phyloP scores from a whole-genome alignment of 73 alveolate species.

The Durusdinium trenchii region DNA sequence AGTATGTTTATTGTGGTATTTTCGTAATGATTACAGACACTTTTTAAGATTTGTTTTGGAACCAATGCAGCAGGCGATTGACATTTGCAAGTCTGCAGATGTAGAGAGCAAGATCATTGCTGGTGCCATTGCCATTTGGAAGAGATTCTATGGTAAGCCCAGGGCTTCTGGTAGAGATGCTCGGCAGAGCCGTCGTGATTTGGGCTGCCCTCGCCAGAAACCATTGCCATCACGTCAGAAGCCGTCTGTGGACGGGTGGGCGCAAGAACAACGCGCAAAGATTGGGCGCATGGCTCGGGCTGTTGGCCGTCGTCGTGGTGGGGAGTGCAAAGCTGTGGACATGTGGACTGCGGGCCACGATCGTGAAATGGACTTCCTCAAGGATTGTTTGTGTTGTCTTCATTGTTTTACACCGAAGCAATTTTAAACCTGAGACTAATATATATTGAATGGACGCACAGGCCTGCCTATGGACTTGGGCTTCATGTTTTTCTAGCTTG shows the following conservation, averaged over 20 bases:
- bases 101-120: background rate
- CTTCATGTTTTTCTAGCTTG: background rate
- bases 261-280: background rate
- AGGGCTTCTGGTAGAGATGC: background rate
- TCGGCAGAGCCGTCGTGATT: background rate
- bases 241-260: background rate
- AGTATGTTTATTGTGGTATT: no score
- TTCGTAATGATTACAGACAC: no score
- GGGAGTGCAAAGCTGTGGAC: background rate
- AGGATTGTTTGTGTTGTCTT: background rate
- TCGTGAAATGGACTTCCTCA: background rate
- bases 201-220: background rate
- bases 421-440: background rate
- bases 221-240: background rate
- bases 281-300: background rate
- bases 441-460: background rate
- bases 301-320: background rate
- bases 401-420: no score
- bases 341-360: background rate
- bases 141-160: background rate
- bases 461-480: background rate
- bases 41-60: no score
- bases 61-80: background rate
- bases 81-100: background rate
- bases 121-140: background rate